Evolutionary conservation across 2,329 filamentous ascomycete genomes (phyloP), one percentile per base, ranked within the genome.

Genomic region (Thielaviopsis ethacetica): DNA sequence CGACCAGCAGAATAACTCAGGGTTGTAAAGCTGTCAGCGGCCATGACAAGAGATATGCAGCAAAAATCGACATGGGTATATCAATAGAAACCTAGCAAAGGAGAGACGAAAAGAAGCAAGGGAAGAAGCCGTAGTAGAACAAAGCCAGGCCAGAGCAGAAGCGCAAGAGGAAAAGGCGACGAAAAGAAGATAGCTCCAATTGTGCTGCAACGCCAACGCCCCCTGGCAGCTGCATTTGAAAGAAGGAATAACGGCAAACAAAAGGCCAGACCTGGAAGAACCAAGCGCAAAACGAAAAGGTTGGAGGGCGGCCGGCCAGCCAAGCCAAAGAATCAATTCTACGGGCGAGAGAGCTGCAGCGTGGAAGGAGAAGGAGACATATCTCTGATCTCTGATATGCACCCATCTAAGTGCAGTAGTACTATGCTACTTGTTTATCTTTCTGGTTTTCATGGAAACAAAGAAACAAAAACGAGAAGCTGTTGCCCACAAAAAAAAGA

Each of bases 211-310:
- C 30, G 24, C 49, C 51, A 44, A 53, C 30, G 24, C 49, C 56
- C 50, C 56, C 56, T 58, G 52, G 56, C 30, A 26, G 26, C 22
- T 58, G 56, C 56, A 58, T 58, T 41, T 58, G 6, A 21, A 34
- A 19, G 24, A 47, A 49, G 47, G 54, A 57, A 30, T n/a, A 57
- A 57, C 26, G 47, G 30, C 30, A 57, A 41, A 49, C 13, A 24
- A 24, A 22, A 22, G 38, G n/a, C 27, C 19, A n/a, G 38, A 49
- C 26, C 15, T 7, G 38, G 19, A 49, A 49, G 19, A 12, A 19
- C 15, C n/a, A 19, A 19, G 24, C 44, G 30, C 30, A 47, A 22
- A 54, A 34, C 24, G 26, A 21, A 5, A 24, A 27, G 47, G 38
- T 49, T 27, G 22, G 30, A 56, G n/a, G 21, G n/a, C n/a, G n/a